Evolutionary conservation across 257 asterid species (phyloP).

Genomic region (Fraxinus anomala): DNA sequence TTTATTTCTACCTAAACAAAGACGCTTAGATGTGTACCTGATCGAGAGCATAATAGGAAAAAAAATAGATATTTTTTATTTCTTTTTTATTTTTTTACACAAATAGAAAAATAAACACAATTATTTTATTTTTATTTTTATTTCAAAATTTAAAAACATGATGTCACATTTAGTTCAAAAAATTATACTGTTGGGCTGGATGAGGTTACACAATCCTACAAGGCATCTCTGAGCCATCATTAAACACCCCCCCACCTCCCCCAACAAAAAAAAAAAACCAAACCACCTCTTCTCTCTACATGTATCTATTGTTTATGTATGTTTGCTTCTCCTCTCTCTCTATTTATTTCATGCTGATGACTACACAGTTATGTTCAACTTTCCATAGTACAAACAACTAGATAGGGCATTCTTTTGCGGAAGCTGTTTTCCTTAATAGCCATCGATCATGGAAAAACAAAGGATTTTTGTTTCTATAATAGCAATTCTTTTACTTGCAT

Average conservation of each 20-base stretch:
- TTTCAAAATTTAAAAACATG: background rate
- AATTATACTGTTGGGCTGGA: background rate
- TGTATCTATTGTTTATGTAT: background rate
- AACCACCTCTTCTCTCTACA: background rate
- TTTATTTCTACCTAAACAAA: no score
- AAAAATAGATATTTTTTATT: no score
- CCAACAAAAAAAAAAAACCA: no score
- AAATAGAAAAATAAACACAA: background rate
- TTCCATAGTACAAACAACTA: constrained; percentile 12
- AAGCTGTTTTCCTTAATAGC: constrained; percentile 2
- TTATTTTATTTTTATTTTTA: no score
- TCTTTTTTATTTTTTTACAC: no score
- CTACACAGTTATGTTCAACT: constrained; percentile 18
- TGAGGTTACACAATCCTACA: background rate
- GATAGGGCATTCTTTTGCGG: constrained; percentile 1
- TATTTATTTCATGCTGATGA: constrained; percentile 28
- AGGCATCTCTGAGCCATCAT: background rate
- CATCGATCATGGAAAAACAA: constrained; percentile 23
- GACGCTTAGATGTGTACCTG: no score
- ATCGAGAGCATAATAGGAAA: no score
- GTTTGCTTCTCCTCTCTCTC: constrained; percentile 7
- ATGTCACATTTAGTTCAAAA: background rate
- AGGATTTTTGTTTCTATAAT: constrained; percentile 12
- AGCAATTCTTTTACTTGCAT: constrained; percentile 27
- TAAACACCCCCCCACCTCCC: background rate